phyloP scores from a whole-genome alignment of 257 asterid genomes.

The Petunia secreta region DNA sequence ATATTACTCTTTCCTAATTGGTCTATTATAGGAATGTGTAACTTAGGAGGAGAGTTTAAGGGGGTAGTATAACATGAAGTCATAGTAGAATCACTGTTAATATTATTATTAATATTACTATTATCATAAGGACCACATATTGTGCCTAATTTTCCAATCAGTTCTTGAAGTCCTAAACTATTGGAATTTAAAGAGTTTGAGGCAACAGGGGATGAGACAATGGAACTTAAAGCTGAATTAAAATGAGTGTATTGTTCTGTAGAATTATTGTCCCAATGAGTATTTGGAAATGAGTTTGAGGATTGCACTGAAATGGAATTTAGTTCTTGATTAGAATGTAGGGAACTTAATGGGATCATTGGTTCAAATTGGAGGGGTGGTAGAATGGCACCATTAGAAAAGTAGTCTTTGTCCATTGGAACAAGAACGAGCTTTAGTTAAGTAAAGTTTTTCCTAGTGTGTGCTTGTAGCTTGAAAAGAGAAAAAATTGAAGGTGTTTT shows the following conservation, averaged over 20 bases:
- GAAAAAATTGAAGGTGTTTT: not conserved
- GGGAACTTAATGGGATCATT: slow-evolving; percentile 45
- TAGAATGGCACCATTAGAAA: slow-evolving; percentile 50
- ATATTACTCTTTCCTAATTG: slow-evolving; percentile 24
- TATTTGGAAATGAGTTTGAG: slow-evolving; percentile 32
- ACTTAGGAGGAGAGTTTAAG: slow-evolving; percentile 49
- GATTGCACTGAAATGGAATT: slow-evolving; percentile 43
- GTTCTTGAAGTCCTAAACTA: slow-evolving; percentile 27
- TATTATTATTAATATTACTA: not conserved
- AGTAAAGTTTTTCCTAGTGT: not conserved
- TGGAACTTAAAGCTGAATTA: slow-evolving; percentile 51
- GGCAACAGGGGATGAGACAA: slow-evolving; percentile 41
- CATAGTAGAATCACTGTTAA: slow-evolving; percentile 5
- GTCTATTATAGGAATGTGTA: slow-evolving; percentile 38
- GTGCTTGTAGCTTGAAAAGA: not conserved
- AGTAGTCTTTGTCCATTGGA: slow-evolving; percentile 71
- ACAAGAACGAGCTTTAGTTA: not conserved
- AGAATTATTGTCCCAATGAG: slow-evolving; percentile 43
- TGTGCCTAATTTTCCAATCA: slow-evolving; percentile 61
- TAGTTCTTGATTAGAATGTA: slow-evolving; percentile 33
- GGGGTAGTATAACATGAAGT: slow-evolving; percentile 42
- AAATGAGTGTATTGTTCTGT: slow-evolving; percentile 50
- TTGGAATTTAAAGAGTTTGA: slow-evolving; percentile 6
- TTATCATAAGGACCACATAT: slow-evolving; percentile 25
- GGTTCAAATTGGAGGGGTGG: slow-evolving; percentile 44